phyloP scores from a whole-genome alignment of 2,329 filamentous ascomycete genomes.

The Sclerotinia borealis region DNA sequence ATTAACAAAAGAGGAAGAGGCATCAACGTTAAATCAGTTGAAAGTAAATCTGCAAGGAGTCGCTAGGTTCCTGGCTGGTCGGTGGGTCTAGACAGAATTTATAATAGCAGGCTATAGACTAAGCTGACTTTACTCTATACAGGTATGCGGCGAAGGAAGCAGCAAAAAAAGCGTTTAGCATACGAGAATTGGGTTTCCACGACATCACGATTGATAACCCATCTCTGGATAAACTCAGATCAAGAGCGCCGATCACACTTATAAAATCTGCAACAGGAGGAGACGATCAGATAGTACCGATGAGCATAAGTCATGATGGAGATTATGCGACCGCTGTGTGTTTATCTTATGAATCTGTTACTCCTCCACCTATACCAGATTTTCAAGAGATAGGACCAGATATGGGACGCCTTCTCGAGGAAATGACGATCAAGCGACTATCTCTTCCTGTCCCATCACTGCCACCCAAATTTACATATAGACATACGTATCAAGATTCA shows the following conservation, averaged over 20 bases:
- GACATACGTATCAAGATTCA: neutral
- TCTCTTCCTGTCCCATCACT: neutral
- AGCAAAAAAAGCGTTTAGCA: slow-evolving; percentile 62
- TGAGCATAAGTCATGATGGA: slow-evolving; percentile 85
- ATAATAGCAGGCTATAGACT: neutral
- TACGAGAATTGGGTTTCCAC: slow-evolving; percentile 54
- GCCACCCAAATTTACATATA: too few species aligned
- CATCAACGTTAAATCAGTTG: neutral
- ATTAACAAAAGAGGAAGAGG: neutral
- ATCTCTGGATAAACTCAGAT: neutral
- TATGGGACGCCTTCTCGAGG: neutral
- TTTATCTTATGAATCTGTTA: slow-evolving; percentile 38
- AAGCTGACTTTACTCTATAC: neutral
- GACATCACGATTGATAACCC: slow-evolving; percentile 42
- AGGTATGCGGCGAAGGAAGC: slow-evolving; percentile 65
- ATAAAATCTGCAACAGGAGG: slow-evolving; percentile 21
- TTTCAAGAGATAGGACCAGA: neutral
- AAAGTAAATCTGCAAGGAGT: slow-evolving; percentile 2
- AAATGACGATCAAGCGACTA: neutral
- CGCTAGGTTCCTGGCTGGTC: slow-evolving; percentile 25
- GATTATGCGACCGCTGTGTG: slow-evolving; percentile 72
- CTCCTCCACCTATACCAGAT: neutral
- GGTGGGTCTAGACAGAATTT: slow-evolving; percentile 15
- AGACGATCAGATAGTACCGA: slow-evolving; percentile 49
- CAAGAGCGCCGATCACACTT: slow-evolving; percentile 21